Evolutionary conservation across 352 stramenopile genomes (phyloP).

Genomic region (Pythium guiyangense): DNA sequence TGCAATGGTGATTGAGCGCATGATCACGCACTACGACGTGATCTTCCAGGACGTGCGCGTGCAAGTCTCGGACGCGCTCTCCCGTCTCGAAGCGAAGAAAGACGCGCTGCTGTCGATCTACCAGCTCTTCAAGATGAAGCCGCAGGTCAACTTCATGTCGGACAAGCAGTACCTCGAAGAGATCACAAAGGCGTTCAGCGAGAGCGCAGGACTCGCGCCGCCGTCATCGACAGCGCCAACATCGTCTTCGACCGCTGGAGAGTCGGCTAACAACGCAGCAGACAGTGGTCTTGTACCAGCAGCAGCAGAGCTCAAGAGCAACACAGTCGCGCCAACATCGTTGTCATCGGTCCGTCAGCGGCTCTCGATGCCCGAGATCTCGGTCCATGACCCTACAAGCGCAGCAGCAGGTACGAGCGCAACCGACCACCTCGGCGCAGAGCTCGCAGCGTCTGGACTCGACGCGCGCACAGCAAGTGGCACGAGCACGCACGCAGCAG

Average conservation of each 20-base stretch:
- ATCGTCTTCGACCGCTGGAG: neutral
- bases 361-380: constrained; percentile 17
- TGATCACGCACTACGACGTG: constrained; percentile 69
- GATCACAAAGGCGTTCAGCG: constrained; percentile 51
- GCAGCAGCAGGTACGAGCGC: too few species aligned
- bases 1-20: constrained; percentile 68
- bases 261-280: constrained; percentile 6
- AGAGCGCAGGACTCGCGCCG: constrained; percentile 27
- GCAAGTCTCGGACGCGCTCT: constrained; percentile 56
- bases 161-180: constrained; percentile 63
- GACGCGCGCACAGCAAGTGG: constrained; percentile 14
- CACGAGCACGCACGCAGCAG: constrained; percentile 5
- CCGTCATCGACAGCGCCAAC: neutral
- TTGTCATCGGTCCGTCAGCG: constrained; percentile 10
- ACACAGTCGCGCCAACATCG: neutral
- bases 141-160: constrained; percentile 60
- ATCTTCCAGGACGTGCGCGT: constrained; percentile 75
- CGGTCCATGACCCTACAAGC: constrained; percentile 2
- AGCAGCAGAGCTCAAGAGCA: neutral
- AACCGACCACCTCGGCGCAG: neutral
- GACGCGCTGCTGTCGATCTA: constrained; percentile 53
- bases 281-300: neutral
- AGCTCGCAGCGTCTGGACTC: neutral
- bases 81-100: constrained; percentile 64
- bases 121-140: constrained; percentile 64